Conservation (phyloP, 1,284 basidiomycete species). For the Leccinum subspadiceum region DNA sequence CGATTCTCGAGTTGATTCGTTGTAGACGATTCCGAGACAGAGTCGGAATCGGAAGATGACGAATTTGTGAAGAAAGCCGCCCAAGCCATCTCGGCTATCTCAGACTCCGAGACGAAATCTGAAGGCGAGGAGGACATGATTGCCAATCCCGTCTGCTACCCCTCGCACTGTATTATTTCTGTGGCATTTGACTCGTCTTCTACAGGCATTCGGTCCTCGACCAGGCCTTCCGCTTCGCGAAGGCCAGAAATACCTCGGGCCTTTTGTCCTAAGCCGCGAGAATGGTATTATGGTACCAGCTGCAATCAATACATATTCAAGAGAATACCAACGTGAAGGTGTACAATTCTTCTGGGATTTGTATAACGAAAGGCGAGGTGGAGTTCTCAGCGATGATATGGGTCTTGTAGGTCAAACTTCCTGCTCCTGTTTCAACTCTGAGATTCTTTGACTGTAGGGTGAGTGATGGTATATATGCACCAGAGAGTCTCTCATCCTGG, state of each 20-base stretch:
- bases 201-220: constrained; percentile 41
- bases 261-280: constrained; percentile 48
- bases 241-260: constrained; percentile 40
- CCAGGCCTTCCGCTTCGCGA: constrained; percentile 53
- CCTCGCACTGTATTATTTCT: background rate
- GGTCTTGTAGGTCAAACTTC: constrained; percentile 57
- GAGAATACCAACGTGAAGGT: constrained; percentile 84
- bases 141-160: constrained; percentile 18
- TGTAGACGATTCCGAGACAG: constrained; percentile 43
- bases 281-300: constrained; percentile 59
- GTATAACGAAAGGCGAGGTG: constrained; percentile 64
- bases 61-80: constrained; percentile 13
- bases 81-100: constrained; percentile 5
- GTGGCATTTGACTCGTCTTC: constrained; percentile 1
- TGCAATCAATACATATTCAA: constrained; percentile 75
- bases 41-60: constrained; percentile 42
- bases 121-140: constrained; percentile 42
- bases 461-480: constrained; percentile 2
- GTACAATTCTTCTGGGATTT: constrained; percentile 71
- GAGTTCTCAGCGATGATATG: constrained; percentile 88
- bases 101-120: constrained; percentile 43
- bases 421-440: background rate
- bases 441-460: constrained; percentile 22
- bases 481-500: background rate
- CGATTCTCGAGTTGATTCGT: no score